A percentile compares a stretch with the other conserved stretches of the same genome.
These are phyloP conservation scores for Xerocomus brunneocitrinus DNA, from an alignment of 768 basidiomycete genomes.

Conservation along the genomic window DNA sequence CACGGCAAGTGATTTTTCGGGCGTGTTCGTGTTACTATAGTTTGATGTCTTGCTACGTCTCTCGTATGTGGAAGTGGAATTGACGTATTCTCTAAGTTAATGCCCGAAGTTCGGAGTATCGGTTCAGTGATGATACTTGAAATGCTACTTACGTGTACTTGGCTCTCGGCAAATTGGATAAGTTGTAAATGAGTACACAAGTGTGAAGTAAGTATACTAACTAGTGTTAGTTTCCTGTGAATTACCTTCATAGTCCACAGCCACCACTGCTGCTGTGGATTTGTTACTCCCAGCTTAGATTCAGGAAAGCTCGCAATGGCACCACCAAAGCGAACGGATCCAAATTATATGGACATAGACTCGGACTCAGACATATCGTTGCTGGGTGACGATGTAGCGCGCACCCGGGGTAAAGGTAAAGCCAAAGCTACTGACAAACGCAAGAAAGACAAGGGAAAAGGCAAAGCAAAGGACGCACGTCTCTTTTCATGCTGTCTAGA, in stretches of 20 bases:
- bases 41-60: no score
- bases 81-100: no score
- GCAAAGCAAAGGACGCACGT: conserved; percentile 33
- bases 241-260: background rate
- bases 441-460: conserved; percentile 49
- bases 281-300: background rate
- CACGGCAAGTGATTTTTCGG: no score
- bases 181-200: no score
- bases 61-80: no score
- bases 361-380: conserved; percentile 73
- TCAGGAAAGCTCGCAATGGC: conserved; percentile 14
- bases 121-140: no score
- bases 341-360: conserved; percentile 50
- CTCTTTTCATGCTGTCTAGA: background rate
- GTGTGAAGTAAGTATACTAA: no score
- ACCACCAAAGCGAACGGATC: conserved; percentile 24
- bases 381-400: conserved; percentile 43
- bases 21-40: no score
- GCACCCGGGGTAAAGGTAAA: conserved; percentile 55
- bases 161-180: no score
- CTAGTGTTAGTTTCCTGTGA: no score
- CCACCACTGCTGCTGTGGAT: background rate
- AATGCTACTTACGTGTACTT: no score
- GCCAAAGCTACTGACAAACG: conserved; percentile 48
- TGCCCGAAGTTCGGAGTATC: no score